Base-by-base conservation (phyloP, 306 rosid species). In the Bauhinia variegata region DNA sequence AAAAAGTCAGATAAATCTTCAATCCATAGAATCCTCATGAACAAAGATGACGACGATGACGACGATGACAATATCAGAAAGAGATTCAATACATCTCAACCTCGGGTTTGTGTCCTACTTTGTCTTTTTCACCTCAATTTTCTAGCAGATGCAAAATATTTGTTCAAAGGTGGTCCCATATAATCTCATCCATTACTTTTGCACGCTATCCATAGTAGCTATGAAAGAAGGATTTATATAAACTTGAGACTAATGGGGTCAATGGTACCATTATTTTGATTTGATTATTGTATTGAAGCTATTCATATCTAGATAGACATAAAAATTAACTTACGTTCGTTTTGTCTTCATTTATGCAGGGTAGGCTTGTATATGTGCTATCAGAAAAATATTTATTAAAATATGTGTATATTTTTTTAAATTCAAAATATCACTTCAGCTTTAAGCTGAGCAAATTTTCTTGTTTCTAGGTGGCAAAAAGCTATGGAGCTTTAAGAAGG, bases 401-500 rank as follows among this genome's bases (percentile, higher is more conserved):
- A 36, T 23, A 2, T n/a, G n/a, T n/a, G 2, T 23, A 1, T 23
- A 1, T 23, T 23, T n/a, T 28, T 75, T 53, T 23, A 60, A 15
- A 41, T 62, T 55, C 9, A n/a, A 28, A 42, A 32, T 62, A 42
- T 52, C 4, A 13, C 59, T 46, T 67, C 58, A 28, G 23, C 67
- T n/a, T 55, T 38, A 39, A 63, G 68, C 70, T 74, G 48, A 32
- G 8, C 36, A 7, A 30, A 65, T 67, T 37, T 49, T 34, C 56
- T 50, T 54, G 47, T 58, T 83, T 80, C 51, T 54, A 93, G 99
- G 92, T 86, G 65, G 77, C 95, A 30, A 93, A 93, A 85, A 93
- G 75, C 72, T 93, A 93, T n/a, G 99, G 99, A 39, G 86, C 89
- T 77, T 80, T 93, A 60, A 83, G 97, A 82, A 83, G 88, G 84